Percentiles rank a stretch among this genome's conserved stretches.
These are phyloP conservation scores for Ilyonectria destructans DNA, from an alignment of 2,329 filamentous ascomycete genomes.

Conservation along the genomic window DNA sequence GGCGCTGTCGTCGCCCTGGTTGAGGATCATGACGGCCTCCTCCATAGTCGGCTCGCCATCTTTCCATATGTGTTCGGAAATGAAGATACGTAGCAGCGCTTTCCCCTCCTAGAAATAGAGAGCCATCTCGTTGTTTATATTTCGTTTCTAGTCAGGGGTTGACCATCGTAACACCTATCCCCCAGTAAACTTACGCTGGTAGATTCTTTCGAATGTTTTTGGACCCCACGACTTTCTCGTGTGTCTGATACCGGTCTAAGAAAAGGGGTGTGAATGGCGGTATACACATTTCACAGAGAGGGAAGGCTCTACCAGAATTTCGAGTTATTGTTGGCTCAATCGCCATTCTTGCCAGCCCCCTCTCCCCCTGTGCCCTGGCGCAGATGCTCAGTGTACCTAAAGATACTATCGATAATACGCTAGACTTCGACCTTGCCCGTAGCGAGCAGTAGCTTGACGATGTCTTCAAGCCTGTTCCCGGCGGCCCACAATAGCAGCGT, in stretches of 20 bases:
- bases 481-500: no score
- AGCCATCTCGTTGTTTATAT: neutral
- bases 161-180: constrained; percentile 6
- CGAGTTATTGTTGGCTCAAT: constrained; percentile 9
- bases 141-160: constrained; percentile 1
- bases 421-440: no score
- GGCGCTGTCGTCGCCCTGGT: neutral
- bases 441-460: no score
- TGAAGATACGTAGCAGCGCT: neutral
- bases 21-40: constrained; percentile 20
- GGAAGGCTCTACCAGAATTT: neutral
- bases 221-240: no score
- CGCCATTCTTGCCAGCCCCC: constrained; percentile 3
- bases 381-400: constrained; percentile 40
- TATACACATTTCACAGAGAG: no score
- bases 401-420: constrained; percentile 33
- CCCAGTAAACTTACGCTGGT: no score
- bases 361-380: constrained; percentile 43
- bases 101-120: neutral
- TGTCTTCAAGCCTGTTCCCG: no score
- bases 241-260: no score
- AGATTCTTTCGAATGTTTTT: no score
- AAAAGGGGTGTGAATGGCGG: no score
- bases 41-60: constrained; percentile 11
- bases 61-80: neutral